Evolutionary conservation across 202 grass and related monocot genomes (phyloP).

Genomic region (Dendrocalamus latiflorus): DNA sequence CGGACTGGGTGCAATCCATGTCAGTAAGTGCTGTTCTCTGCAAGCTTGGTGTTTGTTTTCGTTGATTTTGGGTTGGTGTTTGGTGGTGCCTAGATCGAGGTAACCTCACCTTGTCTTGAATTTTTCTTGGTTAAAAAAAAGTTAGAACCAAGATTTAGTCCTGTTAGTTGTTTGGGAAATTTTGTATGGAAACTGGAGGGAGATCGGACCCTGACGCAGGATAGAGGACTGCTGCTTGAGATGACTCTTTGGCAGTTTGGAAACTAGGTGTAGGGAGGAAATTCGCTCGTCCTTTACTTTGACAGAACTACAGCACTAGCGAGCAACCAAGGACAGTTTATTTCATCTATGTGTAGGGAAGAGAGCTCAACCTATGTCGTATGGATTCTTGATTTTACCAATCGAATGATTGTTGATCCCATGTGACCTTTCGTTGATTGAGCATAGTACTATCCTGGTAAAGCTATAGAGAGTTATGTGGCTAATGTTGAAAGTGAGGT

Average conservation of each 20-base stretch:
- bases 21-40: conserved; percentile 32
- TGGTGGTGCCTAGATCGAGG: conserved; percentile 14
- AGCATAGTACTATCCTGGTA: background rate
- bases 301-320: too few relatives aligned
- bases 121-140: background rate
- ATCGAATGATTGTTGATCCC: background rate
- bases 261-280: background rate
- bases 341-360: too few relatives aligned
- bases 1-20: conserved; percentile 39
- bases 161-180: background rate
- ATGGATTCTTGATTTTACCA: background rate
- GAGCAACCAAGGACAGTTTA: too few relatives aligned
- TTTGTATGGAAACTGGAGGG: background rate
- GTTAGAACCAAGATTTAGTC: background rate
- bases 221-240: background rate
- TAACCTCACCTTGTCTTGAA: too few relatives aligned
- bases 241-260: background rate
- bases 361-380: too few relatives aligned
- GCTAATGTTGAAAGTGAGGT: background rate
- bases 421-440: background rate
- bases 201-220: background rate
- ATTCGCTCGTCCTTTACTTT: too few relatives aligned
- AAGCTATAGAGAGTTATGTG: background rate
- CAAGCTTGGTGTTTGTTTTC: too few relatives aligned
- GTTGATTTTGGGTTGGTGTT: background rate